Percentiles rank a stretch among this genome's conserved stretches.
These are phyloP conservation scores for Aspergillus udagawae DNA, from an alignment of 2,329 filamentous ascomycete genomes.

Conservation along the genomic window DNA sequence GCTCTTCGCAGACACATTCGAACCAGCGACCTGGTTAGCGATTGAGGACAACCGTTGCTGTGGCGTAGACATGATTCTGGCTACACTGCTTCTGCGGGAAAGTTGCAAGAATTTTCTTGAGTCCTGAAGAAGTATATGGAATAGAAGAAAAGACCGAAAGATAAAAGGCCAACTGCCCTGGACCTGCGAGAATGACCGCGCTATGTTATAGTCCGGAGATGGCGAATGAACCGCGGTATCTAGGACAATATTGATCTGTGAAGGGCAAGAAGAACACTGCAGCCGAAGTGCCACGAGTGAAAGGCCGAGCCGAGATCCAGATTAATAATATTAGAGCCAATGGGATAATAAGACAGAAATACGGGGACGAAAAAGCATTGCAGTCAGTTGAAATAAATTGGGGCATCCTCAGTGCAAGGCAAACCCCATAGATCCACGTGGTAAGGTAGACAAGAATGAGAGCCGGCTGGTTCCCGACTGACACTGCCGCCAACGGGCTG, in stretches of 20 bases:
- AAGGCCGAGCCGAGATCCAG: constrained; percentile 9
- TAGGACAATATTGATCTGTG: background rate
- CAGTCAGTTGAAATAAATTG: no score
- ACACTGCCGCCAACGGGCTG: constrained; percentile 20
- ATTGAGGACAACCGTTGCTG: constrained; percentile 40
- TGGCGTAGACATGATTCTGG: constrained; percentile 32
- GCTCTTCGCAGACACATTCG: constrained; percentile 25
- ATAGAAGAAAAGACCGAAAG: background rate
- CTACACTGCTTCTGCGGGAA: background rate
- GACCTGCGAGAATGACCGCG: background rate
- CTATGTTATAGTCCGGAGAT: background rate
- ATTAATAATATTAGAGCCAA: background rate
- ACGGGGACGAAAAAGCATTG: background rate
- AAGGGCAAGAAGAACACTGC: background rate
- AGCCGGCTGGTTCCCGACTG: constrained; percentile 15
- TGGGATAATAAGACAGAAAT: background rate
- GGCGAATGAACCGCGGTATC: constrained; percentile 8
- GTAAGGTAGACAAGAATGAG: background rate
- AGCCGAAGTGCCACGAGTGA: background rate
- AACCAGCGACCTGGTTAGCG: constrained; percentile 36
- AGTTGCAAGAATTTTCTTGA: background rate
- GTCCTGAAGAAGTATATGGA: background rate
- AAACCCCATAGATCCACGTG: background rate
- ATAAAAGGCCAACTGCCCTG: background rate
- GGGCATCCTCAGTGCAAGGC: background rate